phyloP scores from a whole-genome alignment of 371 early-diverging fungal species.

The Batrachochytrium dendrobatidis region DNA sequence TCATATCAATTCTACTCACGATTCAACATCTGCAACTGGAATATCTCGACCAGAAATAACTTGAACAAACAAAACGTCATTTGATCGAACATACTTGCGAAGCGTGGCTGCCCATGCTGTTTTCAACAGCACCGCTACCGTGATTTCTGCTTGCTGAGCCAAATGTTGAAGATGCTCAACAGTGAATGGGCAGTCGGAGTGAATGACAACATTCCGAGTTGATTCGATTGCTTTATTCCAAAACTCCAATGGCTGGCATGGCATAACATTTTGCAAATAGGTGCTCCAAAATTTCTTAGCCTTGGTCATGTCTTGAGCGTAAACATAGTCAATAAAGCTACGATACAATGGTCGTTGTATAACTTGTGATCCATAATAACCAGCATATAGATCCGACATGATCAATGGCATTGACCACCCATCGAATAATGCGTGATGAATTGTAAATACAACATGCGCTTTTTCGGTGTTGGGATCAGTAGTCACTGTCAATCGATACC shows the following conservation, averaged over 20 bases:
- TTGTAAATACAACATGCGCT: slow-evolving; percentile 15
- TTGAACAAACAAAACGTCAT: slow-evolving; percentile 23
- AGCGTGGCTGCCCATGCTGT: slow-evolving; percentile 23
- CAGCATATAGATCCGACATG: slow-evolving; percentile 17
- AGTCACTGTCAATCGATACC: background rate
- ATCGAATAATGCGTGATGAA: slow-evolving; percentile 32
- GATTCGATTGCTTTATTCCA: no score
- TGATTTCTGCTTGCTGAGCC: slow-evolving; percentile 7
- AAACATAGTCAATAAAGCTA: no score
- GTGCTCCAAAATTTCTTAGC: no score
- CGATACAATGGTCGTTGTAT: no score
- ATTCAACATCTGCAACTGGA: slow-evolving; percentile 12
- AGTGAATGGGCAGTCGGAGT: no score
- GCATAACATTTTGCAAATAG: no score
- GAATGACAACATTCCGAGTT: no score
- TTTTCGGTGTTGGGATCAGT: background rate
- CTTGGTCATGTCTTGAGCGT: no score
- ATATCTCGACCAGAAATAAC: slow-evolving; percentile 19
- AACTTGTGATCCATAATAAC: no score
- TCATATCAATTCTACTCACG: background rate
- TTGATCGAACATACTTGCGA: slow-evolving; percentile 1
- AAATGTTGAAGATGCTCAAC: no score
- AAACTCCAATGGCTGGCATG: no score
- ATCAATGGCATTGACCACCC: slow-evolving; percentile 21
- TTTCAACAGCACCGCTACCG: slow-evolving; percentile 6